Percentiles rank a stretch among this genome's conserved stretches.
phyloP scores from a whole-genome alignment of 1,284 basidiomycete species.

The Irpex sp. region DNA sequence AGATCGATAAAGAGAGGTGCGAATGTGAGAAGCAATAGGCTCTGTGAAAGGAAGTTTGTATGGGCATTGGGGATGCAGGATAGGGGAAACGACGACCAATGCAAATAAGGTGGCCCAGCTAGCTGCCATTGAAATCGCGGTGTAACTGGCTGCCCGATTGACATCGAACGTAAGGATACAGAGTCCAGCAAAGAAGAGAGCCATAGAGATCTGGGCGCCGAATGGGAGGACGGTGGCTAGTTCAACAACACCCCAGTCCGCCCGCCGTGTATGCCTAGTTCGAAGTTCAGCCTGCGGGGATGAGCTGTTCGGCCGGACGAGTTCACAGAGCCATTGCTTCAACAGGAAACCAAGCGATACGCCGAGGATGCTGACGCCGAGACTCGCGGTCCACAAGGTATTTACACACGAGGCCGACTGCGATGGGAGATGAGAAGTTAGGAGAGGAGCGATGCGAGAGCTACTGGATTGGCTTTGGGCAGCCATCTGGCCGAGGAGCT shows the following conservation, averaged over 20 bases:
- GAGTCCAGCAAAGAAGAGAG: constrained; percentile 2
- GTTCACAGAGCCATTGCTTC: background rate
- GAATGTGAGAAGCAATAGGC: background rate
- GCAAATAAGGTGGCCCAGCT: background rate
- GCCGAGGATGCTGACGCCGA: background rate
- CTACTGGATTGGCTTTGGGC: background rate
- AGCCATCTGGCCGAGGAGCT: background rate
- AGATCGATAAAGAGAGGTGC: background rate
- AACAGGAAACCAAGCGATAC: background rate
- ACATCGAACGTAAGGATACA: background rate
- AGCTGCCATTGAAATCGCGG: background rate
- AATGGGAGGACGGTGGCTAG: background rate
- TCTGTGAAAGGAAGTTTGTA: constrained; percentile 1
- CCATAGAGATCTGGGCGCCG: background rate
- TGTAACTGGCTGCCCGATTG: background rate
- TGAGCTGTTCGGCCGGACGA: background rate
- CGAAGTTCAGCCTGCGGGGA: constrained; percentile 1
- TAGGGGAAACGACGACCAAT: background rate
- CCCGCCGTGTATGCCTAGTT: background rate
- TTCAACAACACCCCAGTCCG: background rate
- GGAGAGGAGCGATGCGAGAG: background rate
- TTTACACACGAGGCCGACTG: background rate
- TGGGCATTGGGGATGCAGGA: background rate
- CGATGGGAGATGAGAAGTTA: background rate
- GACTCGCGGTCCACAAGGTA: background rate